Evolutionary conservation across 768 basidiomycete species (phyloP), one percentile per base, ranked within the genome.

Genomic region (Mycena rosella): DNA sequence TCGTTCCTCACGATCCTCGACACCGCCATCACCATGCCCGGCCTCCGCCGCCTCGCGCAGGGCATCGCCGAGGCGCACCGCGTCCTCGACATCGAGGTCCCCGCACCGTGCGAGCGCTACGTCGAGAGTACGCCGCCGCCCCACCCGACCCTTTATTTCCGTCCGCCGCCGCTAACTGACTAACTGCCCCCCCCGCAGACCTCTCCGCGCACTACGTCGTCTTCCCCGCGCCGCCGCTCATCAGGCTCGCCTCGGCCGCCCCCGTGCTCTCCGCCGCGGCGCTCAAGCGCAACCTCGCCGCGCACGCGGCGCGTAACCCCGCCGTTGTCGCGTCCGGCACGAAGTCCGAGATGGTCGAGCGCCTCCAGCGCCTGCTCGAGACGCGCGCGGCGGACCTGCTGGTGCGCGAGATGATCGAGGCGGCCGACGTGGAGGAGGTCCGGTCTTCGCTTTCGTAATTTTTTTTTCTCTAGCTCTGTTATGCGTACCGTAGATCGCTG

Each of bases 21-120:
- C 51, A 92, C 90, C 2, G 71, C 78, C 22, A 80, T 91, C 63
- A 78, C 79, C 32, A 91, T 91, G 85, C 73, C 75, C 4, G 91
- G 91, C 4, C 76, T 91, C 30, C 86, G 90, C 30, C 82, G 80
- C 11, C 78, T 91, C 27, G 85, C 85, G 0, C 69, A 72, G 13
- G 69, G 70, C 9, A 79, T 86, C 47, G 64, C 75, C 58, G 69
- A 75, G 36, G 81, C 83, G 27, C 74, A 77, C 17, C 81, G 84
- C 7, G 61, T 79, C n/a, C 79, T 89, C 54, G 82, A 85, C 63
- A 77, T 91, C 58, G 86, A 88, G 71, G 82, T 89, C 40, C 89
- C 91, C n/a, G 76, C 75, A 15, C 71, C 70, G 8, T 91, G 89
- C 71, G 85, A 87, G 59, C 65, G 72, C 2, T 90, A 91, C 71